These are phyloP conservation scores for Phyllosticta ampelicida DNA, from an alignment of 2,329 filamentous ascomycete species.

Conservation along the genomic window DNA sequence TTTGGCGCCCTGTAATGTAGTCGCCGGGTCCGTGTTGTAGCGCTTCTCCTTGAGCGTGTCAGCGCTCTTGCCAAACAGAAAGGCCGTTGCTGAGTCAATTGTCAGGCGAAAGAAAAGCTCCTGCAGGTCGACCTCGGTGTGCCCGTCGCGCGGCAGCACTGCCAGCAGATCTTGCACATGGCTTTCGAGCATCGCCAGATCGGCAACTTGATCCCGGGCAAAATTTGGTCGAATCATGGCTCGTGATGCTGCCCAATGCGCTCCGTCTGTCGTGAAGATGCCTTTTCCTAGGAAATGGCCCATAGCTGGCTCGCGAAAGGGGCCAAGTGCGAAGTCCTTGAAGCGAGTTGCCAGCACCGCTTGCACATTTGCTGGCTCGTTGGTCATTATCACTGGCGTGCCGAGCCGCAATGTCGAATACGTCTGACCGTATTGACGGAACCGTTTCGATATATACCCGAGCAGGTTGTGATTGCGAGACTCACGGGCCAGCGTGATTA, in stretches of 20 bases:
- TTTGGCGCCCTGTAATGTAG: constrained; percentile 14
- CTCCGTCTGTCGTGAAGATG: constrained; percentile 38
- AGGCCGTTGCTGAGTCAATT: constrained; percentile 39
- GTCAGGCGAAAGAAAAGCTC: constrained; percentile 31
- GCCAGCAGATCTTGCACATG: constrained; percentile 16
- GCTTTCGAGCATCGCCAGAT: constrained; percentile 17
- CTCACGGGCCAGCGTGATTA: constrained; percentile 31
- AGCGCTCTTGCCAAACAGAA: constrained; percentile 37
- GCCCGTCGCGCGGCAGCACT: constrained; percentile 16
- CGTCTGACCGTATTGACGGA: not conserved
- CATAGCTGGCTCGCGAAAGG: constrained; percentile 25
- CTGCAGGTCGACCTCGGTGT: constrained; percentile 31
- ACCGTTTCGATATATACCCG: constrained; percentile 12
- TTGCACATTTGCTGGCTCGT: constrained; percentile 40
- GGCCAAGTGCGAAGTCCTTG: constrained; percentile 36
- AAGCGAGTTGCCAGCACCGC: constrained; percentile 35
- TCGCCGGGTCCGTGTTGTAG: not conserved
- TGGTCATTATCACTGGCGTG: constrained; percentile 44
- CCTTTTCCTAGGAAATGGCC: constrained; percentile 33
- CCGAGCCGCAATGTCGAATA: constrained; percentile 40
- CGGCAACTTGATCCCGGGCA: constrained; percentile 17
- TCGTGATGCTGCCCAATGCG: constrained; percentile 22
- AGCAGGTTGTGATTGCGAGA: constrained; percentile 24
- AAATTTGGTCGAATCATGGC: constrained; percentile 22
- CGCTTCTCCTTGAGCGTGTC: constrained; percentile 21